Evolutionary conservation across 2,329 filamentous ascomycete genomes (phyloP).

Genomic region (Knufia petricola): DNA sequence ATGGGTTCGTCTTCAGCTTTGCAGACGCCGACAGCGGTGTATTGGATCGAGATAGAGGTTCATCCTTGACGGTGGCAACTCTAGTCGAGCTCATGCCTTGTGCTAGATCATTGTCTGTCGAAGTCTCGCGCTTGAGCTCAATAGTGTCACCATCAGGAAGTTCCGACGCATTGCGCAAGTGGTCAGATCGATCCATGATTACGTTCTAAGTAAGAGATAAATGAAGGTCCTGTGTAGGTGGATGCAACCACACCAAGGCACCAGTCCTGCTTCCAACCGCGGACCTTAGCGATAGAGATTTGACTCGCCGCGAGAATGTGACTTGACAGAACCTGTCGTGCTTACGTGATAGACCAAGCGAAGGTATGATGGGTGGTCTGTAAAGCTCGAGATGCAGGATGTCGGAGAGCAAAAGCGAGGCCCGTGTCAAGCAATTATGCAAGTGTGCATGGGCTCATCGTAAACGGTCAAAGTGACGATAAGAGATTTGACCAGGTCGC

Average conservation of each 20-base stretch:
- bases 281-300: no score
- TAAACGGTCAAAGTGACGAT: not conserved
- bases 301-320: not conserved
- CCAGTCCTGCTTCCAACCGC: not conserved
- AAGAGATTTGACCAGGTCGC: not conserved
- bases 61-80: slow-evolving; percentile 14
- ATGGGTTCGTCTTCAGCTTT: slow-evolving; percentile 17
- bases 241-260: not conserved
- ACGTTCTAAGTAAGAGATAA: not conserved
- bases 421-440: not conserved
- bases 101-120: slow-evolving; percentile 12
- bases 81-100: slow-evolving; percentile 14
- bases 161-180: slow-evolving; percentile 13
- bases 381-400: not conserved
- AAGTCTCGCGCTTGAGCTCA: slow-evolving; percentile 19
- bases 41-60: slow-evolving; percentile 6
- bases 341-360: not conserved
- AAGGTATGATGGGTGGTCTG: not conserved
- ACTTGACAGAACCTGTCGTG: not conserved
- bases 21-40: slow-evolving; percentile 5
- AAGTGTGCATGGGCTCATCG: not conserved
- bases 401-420: not conserved
- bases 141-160: slow-evolving; percentile 14
- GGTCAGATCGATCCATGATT: slow-evolving; percentile 8
- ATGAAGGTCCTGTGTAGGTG: not conserved